Evolutionary conservation across 2,329 filamentous ascomycete genomes (phyloP), one percentile per base, ranked within the genome.

Genomic region (Dothistroma septosporum): DNA sequence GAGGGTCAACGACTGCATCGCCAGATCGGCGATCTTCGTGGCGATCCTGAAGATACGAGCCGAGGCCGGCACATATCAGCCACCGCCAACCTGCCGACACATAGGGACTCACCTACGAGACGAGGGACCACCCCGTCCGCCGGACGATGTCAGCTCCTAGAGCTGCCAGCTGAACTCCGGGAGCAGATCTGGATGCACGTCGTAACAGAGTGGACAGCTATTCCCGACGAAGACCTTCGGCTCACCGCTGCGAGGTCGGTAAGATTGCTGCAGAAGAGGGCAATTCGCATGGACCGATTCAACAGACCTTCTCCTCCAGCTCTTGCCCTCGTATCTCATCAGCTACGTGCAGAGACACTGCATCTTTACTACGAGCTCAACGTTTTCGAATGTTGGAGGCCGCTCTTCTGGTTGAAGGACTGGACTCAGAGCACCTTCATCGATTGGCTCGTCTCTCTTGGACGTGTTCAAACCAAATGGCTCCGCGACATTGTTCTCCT

Each of bases 301-400:
- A 65, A 65, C 31, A 55, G 61, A 14, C 61, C 61, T 22, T 35
- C 53, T n/a, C 65, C 65, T 50, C 59, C 61, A 44, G 58, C 62
- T 31, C 60, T 70, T 50, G 67, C 66, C 11, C 50, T 56, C 32
- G 64, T 63, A 10, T 69, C 59, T 32, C 62, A 59, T 32, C 65
- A 65, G 57, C 50, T 64, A 10, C 65, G 64, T 21, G 54, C 55
- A 22, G 67, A 70, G 59, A 62, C 66, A 9, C 55, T 69, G 24
- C 61, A 64, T 22, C 57, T 69, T 37, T 69, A 69, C 63, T 69
- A 70, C 44, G 44, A 65, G 28, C 48, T 58, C 55, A 69, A 67
- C 57, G 53, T 61, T 14, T 70, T 66, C 50, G 68, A 70, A 47
- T 66, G 63, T 53, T 70, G 68, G 68, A 61, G 67, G 22, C 68